These are phyloP conservation scores for Rhynchospora tenuis DNA, from an alignment of 176 grass and related monocot genomes.

Conservation along the genomic window DNA sequence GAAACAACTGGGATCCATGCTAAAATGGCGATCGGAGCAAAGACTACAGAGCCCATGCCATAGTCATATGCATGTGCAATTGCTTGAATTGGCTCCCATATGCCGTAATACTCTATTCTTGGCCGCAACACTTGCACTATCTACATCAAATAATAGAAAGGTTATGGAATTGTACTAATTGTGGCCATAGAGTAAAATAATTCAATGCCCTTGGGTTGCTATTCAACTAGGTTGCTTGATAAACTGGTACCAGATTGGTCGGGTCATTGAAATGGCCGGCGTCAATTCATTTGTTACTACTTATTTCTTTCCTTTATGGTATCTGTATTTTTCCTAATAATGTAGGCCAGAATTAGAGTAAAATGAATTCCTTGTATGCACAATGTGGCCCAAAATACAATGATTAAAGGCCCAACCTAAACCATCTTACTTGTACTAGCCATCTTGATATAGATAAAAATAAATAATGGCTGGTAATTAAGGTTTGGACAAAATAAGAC, in stretches of 20 bases:
- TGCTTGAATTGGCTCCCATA: conserved; percentile 84
- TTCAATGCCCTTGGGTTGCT: neutral
- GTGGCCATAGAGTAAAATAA: neutral
- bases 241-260: neutral
- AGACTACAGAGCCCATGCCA: conserved; percentile 74
- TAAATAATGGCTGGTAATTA: neutral
- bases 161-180: neutral
- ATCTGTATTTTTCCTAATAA: neutral
- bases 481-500: neutral
- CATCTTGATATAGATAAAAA: neutral
- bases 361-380: neutral
- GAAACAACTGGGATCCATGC: conserved; percentile 94
- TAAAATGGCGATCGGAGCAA: conserved; percentile 63
- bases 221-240: neutral
- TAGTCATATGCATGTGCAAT: conserved; percentile 88
- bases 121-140: conserved; percentile 82
- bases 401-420: neutral
- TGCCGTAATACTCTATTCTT: conserved; percentile 57
- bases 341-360: neutral
- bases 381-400: neutral
- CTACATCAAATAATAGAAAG: conserved; percentile 24
- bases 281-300: neutral
- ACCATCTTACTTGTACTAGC: neutral
- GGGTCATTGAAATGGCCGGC: too few species aligned
- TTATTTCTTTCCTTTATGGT: neutral